These are phyloP conservation scores for Bonia amplexicaulis DNA, from an alignment of 176 grass and related monocot genomes.

Conservation along the genomic window DNA sequence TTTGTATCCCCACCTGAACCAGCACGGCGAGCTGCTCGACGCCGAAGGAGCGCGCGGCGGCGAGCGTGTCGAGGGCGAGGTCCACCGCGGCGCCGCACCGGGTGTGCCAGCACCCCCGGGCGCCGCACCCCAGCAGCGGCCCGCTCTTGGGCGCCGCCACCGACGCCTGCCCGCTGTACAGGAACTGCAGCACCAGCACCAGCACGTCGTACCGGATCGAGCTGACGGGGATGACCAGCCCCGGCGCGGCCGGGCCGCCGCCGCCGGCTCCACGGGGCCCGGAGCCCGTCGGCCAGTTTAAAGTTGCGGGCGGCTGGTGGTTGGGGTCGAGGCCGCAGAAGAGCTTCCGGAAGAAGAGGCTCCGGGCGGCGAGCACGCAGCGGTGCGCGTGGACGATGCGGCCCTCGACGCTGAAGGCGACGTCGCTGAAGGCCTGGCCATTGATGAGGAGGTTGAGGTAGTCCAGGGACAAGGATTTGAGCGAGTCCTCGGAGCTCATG, in stretches of 20 bases:
- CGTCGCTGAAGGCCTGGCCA: slow-evolving; percentile 97
- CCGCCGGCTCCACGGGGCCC: background rate
- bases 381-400: slow-evolving; percentile 92
- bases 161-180: slow-evolving; percentile 94
- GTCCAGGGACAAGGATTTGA: slow-evolving; percentile 86
- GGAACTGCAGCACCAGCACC: slow-evolving; percentile 87
- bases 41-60: slow-evolving; percentile 54
- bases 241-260: slow-evolving; percentile 12
- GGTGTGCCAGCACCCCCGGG: slow-evolving; percentile 52
- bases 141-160: slow-evolving; percentile 82
- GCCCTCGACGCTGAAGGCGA: slow-evolving; percentile 90
- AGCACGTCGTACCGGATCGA: slow-evolving; percentile 95
- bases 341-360: slow-evolving; percentile 91
- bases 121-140: slow-evolving; percentile 36
- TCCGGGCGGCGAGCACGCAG: slow-evolving; percentile 84
- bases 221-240: slow-evolving; percentile 79
- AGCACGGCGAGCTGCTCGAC: slow-evolving; percentile 80
- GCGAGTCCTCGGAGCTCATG: slow-evolving; percentile 82
- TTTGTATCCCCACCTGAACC: slow-evolving; percentile 50
- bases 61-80: slow-evolving; percentile 55
- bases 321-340: slow-evolving; percentile 76
- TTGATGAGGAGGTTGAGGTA: slow-evolving; percentile 99
- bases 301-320: slow-evolving; percentile 31
- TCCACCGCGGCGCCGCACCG: slow-evolving; percentile 46
- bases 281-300: background rate